Percentiles rank a stretch among this genome's conserved stretches.
Evolutionary conservation across 176 grass and related monocot genomes (phyloP).

Genomic region (Areca catechu): DNA sequence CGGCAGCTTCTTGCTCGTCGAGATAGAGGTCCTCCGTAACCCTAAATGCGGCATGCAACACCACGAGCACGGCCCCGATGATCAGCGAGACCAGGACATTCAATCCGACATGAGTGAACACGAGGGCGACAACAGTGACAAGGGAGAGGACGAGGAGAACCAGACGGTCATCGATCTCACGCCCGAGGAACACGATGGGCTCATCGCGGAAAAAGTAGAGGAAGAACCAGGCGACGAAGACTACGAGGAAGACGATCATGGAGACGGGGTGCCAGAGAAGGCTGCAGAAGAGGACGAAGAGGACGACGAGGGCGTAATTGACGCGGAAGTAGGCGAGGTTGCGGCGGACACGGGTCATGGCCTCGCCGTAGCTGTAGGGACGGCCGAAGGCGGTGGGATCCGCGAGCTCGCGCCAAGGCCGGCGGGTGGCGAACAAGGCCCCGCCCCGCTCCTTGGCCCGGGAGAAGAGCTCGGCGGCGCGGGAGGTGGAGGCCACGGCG

Average conservation of each 20-base stretch:
- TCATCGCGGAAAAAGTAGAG: constrained; percentile 68
- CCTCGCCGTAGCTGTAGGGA: constrained; percentile 57
- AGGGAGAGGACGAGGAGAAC: constrained; percentile 51
- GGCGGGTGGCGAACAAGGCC: constrained; percentile 39
- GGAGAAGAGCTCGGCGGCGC: constrained; percentile 50
- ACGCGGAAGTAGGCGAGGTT: constrained; percentile 88
- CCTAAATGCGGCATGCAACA: constrained; percentile 58
- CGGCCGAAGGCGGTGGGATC: constrained; percentile 58
- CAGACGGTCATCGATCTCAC: constrained; percentile 58
- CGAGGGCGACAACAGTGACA: constrained; percentile 51
- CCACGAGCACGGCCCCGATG: constrained; percentile 37
- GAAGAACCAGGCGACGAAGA: constrained; percentile 55
- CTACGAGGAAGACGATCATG: constrained; percentile 61
- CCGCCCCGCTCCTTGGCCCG: constrained; percentile 41
- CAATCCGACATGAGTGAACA: constrained; percentile 65
- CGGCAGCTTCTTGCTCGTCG: constrained; percentile 59
- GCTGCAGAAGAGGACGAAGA: constrained; percentile 50
- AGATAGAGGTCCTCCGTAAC: constrained; percentile 48
- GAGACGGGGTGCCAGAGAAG: constrained; percentile 64
- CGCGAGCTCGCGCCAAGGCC: constrained; percentile 64
- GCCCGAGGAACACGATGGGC: constrained; percentile 42
- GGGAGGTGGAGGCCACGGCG: constrained; percentile 22
- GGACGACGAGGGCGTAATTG: constrained; percentile 59
- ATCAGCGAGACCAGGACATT: constrained; percentile 72
- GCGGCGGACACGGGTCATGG: constrained; percentile 43